Percentiles rank a stretch among this genome's conserved stretches.
phyloP scores from a whole-genome alignment of 805 yeast genomes.

The Tetrapisispora phaffii region DNA sequence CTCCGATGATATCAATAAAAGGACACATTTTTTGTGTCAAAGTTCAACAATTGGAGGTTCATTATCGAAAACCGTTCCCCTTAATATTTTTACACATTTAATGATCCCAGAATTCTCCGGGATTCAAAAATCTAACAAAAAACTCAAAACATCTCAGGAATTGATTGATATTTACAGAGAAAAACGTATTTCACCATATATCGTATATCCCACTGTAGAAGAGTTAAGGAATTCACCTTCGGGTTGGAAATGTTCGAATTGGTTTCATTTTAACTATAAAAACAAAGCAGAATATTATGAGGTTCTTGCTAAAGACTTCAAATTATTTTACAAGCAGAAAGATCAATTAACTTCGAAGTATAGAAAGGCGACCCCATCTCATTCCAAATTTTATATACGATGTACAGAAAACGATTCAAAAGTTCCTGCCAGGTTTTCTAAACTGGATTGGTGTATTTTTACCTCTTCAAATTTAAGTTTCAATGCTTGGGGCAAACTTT shows the following conservation, averaged over 20 bases:
- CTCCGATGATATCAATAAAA: background rate
- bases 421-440: constrained; percentile 5
- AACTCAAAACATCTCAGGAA: constrained; percentile 3
- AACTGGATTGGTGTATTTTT: constrained; percentile 55
- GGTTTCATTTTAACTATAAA: constrained; percentile 23
- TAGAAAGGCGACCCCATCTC: constrained; percentile 36
- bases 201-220: constrained; percentile 22
- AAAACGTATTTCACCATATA: constrained; percentile 12
- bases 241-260: constrained; percentile 19
- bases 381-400: constrained; percentile 57
- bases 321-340: constrained; percentile 20
- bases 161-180: constrained; percentile 1
- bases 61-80: constrained; percentile 7
- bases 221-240: constrained; percentile 17
- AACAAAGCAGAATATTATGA: constrained; percentile 10
- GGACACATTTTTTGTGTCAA: constrained; percentile 26
- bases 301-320: constrained; percentile 10
- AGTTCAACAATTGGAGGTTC: constrained; percentile 28
- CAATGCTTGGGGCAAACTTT: constrained; percentile 68
- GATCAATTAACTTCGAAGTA: background rate
- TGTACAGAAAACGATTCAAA: constrained; percentile 32
- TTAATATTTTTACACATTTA: constrained; percentile 17
- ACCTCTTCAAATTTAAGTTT: constrained; percentile 69
- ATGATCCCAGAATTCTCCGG: constrained; percentile 18
- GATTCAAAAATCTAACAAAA: background rate